Base-by-base conservation (phyloP, 257 asterid species). In the Gynochthodes officinalis region DNA sequence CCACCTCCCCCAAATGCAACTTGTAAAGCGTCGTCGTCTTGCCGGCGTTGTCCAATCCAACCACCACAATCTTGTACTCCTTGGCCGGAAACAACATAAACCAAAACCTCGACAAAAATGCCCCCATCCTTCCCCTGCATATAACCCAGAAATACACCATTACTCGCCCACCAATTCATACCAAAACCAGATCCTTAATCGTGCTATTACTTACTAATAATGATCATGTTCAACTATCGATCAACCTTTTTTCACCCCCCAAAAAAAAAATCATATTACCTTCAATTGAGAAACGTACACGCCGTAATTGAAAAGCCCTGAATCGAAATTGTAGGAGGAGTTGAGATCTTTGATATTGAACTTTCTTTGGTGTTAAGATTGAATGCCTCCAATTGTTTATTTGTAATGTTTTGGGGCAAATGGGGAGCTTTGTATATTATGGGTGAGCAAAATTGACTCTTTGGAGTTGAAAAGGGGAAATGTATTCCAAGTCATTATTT, bases 11-110 rank as follows among this genome's bases (percentile, higher is more conserved):
- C 73, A 93, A 78, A 74, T 78, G 79, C 82, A 78, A 55, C 79
- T 78, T 78, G 87, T 93, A 93, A 80, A 93, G 98, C 85, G 98
- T 93, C 79, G 97, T 93, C 79, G 98, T 91, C 83, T 93, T 93
- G 13, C 98, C 98, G 25, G 97, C 98, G 90, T 93, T 93, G 75
- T 93, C 98, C 77, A 93, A 83, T 43, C 98, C 98, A 28, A 93
- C 97, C 73, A 93, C 97, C 67, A 93, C 96, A 88, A 91, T 93
- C 91, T 93, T 93, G 86, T 93, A 93, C 88, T 93, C 97, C 86
- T 89, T 88, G 39, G 98, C 98, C 70, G 96, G 96, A 75, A 93
- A 93, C 78, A 91, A 12, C 97, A 89, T 89, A 88, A 85, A 93
- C 98, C 98, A 93, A 78, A 93, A 86, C 88, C 75, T 87, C 69